Conservation (phyloP, 1,284 basidiomycete species). For the Pseudozyma thailandica region DNA sequence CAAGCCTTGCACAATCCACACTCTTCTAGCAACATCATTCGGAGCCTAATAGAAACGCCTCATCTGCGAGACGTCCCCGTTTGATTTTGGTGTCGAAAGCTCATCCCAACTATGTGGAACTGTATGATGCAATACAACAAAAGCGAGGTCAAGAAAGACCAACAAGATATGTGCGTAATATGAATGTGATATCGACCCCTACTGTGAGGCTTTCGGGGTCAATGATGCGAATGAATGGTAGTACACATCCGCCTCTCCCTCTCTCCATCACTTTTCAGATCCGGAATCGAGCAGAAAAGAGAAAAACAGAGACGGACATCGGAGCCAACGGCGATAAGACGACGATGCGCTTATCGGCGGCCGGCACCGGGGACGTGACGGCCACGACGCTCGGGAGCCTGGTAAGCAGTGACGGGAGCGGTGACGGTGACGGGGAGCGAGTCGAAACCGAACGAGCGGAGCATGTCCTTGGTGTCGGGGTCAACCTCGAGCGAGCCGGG, state of each 20-base stretch:
- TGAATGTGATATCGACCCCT: conserved; percentile 7
- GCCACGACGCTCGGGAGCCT: conserved; percentile 65
- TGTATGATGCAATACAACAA: conserved; percentile 36
- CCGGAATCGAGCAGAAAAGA: background rate
- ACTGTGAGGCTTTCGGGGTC: background rate
- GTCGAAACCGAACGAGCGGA: conserved; percentile 66
- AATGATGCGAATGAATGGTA: conserved; percentile 30
- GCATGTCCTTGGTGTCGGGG: conserved; percentile 68
- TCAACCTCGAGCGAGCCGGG: conserved; percentile 66
- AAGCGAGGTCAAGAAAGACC: background rate
- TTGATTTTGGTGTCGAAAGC: conserved; percentile 34
- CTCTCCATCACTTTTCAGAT: background rate
- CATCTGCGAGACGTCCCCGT: conserved; percentile 36
- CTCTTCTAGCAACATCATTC: background rate
- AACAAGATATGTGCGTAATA: conserved; percentile 14
- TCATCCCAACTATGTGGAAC: conserved; percentile 18
- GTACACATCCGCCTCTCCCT: conserved; percentile 26
- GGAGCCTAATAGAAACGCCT: conserved; percentile 40
- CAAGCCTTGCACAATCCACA: background rate
- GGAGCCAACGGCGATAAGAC: conserved; percentile 1
- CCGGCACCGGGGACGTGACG: conserved; percentile 67
- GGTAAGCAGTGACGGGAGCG: conserved; percentile 63
- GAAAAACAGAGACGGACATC: conserved; percentile 2
- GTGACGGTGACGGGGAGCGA: conserved; percentile 66
- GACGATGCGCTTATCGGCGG: conserved; percentile 58